Evolutionary conservation across 352 stramenopile genomes (phyloP), one percentile per base, ranked within the genome.

Genomic region (Phytopythium ostracodes): DNA sequence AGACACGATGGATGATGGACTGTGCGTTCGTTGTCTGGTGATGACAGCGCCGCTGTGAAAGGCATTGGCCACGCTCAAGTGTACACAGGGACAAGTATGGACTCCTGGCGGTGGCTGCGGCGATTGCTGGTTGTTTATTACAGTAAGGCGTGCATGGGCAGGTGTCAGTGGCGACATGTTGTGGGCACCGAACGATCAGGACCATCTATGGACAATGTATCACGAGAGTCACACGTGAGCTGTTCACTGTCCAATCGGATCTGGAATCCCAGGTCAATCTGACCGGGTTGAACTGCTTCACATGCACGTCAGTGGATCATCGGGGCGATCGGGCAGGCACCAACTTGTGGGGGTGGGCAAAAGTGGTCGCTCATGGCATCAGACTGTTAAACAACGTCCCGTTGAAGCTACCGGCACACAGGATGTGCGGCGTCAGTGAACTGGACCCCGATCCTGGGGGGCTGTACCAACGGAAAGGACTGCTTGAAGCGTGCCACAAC

Each of bases 161-260:
- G 29, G 29, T 33, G 29, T 33, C 29, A 33, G 7, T 33, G 29
- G 4, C 7, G 29, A 3, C 29, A 33, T 7, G 29, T 33, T 7
- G 29, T 33, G 29, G 29, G n/a, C n/a, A n/a, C n/a, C n/a, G n/a
- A n/a, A 44, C 14, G 38, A 6, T 20, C 12, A 5, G 38, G 15
- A 5, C 15, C 38, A 44, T 44, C 15, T 44, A 44, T 54, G 47
- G 24, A 33, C 33, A 14, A 2, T 20, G 47, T 35, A 36, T 54
- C 50, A 56, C 50, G 11, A 40, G 50, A 43, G 50, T 56, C 50
- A 33, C 50, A 56, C 50, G 50, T 38, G 50, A 56, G 50, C 50
- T 54, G n/a, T 22, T 14, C 44, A 22, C n/a, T 52, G 24, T 54
- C 24, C 25, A 33, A 36, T 35, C 25, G 29, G 29, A 33, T 33